Evolutionary conservation across 2,329 filamentous ascomycete genomes (phyloP), one percentile per base, ranked within the genome.

Genomic region (Calonectria honghensis): DNA sequence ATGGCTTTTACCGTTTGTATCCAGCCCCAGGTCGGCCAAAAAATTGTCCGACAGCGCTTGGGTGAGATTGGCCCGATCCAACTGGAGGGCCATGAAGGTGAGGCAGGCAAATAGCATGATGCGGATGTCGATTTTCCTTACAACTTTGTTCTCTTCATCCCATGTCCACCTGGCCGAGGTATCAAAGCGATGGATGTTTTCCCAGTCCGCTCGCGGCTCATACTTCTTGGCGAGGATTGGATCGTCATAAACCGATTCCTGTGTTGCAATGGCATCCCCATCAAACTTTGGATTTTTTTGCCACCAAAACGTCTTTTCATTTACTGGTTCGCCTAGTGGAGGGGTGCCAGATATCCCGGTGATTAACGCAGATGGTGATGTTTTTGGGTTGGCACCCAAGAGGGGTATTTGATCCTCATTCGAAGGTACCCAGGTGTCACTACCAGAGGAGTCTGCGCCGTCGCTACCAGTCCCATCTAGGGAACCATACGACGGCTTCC

Each of bases 31-130:
- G 24, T 89, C 87, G 0, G 72, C 73, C 0, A 90, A 79, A 39
- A 90, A 87, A 67, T 89, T 87, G 75, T 90, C 88, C 0, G 88
- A 86, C 27, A 89, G 71, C 0, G 88, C 88, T 75, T 90, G 87
- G 1, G 78, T 65, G 20, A 90, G 80, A 75, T 90, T 90, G 6
- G 86, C 85, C 0, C 88, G 83, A 67, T 89, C 88, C 0, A 90
- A 82, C 73, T 91, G 88, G 35, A 91, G 85, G 24, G 81, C 83
- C 72, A 84, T 79, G 52, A 83, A 82, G 73, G 79, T 88, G 73
- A 89, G 78, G 45, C 88, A 88, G 0, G 85, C 81, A 83, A 86
- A 90, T 3, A 87, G 70, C 86, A 88, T 88, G 72, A 89, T 88
- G 14, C 85, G 78, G 16, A 81, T 73, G 72, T 87, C 86, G 14